phyloP scores from a whole-genome alignment of 768 basidiomycete species.

The Xerocomus brunneocitrinus region DNA sequence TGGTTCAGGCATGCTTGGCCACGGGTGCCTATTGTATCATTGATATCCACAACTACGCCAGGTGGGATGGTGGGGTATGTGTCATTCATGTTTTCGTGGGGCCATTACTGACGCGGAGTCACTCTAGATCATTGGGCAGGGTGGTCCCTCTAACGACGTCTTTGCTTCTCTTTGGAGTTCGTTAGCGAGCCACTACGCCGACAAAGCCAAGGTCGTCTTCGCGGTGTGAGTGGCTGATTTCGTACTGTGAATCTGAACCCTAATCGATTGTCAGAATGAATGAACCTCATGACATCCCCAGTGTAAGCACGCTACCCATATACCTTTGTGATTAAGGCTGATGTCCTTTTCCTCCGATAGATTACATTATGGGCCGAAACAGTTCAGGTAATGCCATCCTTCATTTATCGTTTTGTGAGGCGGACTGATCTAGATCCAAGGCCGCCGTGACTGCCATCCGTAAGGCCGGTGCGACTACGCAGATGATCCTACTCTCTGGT shows the following conservation, averaged over 20 bases:
- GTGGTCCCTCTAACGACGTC: conserved; percentile 50
- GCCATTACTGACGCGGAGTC: background rate
- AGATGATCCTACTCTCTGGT: conserved; percentile 57
- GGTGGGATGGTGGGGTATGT: conserved; percentile 44
- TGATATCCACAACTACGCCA: conserved; percentile 59
- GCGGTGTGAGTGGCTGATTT: conserved; percentile 37
- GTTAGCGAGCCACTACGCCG: conserved; percentile 47
- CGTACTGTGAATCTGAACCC: background rate
- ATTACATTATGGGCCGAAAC: conserved; percentile 41
- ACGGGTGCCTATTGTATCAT: conserved; percentile 52
- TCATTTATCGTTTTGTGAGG: background rate
- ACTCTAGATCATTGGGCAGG: conserved; percentile 53
- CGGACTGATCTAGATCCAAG: background rate
- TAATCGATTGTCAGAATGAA: background rate
- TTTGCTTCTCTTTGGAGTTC: conserved; percentile 51
- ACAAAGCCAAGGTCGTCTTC: conserved; percentile 40
- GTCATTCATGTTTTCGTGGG: background rate
- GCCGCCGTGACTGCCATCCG: conserved; percentile 62
- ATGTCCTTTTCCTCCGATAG: background rate
- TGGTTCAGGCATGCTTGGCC: conserved; percentile 33
- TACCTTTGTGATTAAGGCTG: background rate
- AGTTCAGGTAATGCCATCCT: conserved; percentile 34
- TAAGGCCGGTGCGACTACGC: conserved; percentile 43
- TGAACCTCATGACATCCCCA: background rate
- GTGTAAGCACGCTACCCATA: background rate